Evolutionary conservation across 208 protist species (phyloP).

Genomic region (Wallacemonas sp.): DNA sequence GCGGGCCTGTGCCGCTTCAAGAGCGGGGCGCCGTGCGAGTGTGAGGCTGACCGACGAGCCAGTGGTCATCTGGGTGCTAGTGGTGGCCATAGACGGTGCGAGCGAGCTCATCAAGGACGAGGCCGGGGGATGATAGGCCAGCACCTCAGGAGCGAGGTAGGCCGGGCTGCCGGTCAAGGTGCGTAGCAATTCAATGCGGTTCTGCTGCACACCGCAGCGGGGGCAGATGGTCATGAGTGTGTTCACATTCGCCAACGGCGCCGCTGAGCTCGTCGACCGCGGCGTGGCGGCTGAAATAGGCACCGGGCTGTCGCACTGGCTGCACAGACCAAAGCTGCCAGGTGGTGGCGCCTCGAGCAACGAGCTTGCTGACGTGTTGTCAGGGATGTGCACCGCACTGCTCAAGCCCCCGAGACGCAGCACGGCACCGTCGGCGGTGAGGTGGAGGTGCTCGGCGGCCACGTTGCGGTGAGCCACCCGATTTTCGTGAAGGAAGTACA

Average conservation of each 20-base stretch:
- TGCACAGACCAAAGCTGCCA: conserved; percentile 27
- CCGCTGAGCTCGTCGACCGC: neutral
- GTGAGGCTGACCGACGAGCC: no score
- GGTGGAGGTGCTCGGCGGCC: conserved; percentile 42
- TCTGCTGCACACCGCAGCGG: conserved; percentile 35
- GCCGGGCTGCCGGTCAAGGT: conserved; percentile 65
- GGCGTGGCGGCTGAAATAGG: conserved; percentile 17
- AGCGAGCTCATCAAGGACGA: conserved; percentile 24
- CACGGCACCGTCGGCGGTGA: conserved; percentile 78
- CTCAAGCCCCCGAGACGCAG: conserved; percentile 73
- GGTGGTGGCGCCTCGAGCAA: conserved; percentile 23
- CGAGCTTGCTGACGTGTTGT: conserved; percentile 3
- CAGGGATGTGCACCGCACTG: conserved; percentile 43
- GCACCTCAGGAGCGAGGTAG: conserved; percentile 83
- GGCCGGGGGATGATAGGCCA: conserved; percentile 34
- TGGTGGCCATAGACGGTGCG: neutral
- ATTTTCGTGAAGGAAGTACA: conserved; percentile 72
- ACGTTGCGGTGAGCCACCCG: conserved; percentile 29
- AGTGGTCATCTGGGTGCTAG: no score
- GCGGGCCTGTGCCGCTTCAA: conserved; percentile 75
- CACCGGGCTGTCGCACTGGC: conserved; percentile 23
- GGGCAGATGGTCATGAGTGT: conserved; percentile 37
- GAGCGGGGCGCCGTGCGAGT: conserved; percentile 28
- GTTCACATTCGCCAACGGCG: conserved; percentile 18
- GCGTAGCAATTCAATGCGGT: conserved; percentile 43